Evolutionary conservation across 2,329 filamentous ascomycete species (phyloP).

Genomic region (Davidsoniella australis): DNA sequence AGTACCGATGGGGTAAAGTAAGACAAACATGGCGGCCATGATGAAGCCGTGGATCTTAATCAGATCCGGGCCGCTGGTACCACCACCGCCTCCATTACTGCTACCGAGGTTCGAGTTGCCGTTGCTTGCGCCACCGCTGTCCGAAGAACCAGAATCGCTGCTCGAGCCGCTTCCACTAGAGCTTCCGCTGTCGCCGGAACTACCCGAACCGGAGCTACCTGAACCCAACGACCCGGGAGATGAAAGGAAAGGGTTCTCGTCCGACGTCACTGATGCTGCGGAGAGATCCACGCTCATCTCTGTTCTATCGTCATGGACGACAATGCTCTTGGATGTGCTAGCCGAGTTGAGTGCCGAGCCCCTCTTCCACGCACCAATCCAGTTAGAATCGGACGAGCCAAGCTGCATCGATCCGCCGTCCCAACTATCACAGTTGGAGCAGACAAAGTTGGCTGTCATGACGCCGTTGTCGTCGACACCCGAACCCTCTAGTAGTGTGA

Average conservation of each 20-base stretch:
- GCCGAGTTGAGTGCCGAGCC: conserved; percentile 29
- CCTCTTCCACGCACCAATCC: conserved; percentile 38
- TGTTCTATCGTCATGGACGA: conserved; percentile 28
- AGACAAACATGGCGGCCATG: conserved; percentile 41
- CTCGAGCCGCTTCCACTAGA: conserved; percentile 11
- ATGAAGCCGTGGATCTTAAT: conserved; percentile 37
- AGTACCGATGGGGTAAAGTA: conserved; percentile 43
- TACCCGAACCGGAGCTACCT: conserved; percentile 11
- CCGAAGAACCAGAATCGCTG: conserved; percentile 10
- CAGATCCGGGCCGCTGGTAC: conserved; percentile 15
- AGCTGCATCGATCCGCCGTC: conserved; percentile 26
- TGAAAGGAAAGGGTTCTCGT: conserved; percentile 35
- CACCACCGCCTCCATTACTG: conserved; percentile 27
- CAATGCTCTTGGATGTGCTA: conserved; percentile 24
- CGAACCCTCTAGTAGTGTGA: conserved; percentile 41
- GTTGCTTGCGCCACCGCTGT: background rate
- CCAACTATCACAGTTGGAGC: conserved; percentile 35
- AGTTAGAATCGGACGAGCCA: conserved; percentile 23
- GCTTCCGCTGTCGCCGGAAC: conserved; percentile 6
- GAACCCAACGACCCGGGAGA: conserved; percentile 12
- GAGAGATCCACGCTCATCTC: conserved; percentile 32
- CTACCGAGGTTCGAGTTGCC: conserved; percentile 17
- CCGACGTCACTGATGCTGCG: conserved; percentile 26
- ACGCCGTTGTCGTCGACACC: conserved; percentile 29
- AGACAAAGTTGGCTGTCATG: conserved; percentile 44